These are phyloP conservation scores for Helenozyma baotianmanensis DNA, from an alignment of 805 yeast genomes.

Conservation along the genomic window DNA sequence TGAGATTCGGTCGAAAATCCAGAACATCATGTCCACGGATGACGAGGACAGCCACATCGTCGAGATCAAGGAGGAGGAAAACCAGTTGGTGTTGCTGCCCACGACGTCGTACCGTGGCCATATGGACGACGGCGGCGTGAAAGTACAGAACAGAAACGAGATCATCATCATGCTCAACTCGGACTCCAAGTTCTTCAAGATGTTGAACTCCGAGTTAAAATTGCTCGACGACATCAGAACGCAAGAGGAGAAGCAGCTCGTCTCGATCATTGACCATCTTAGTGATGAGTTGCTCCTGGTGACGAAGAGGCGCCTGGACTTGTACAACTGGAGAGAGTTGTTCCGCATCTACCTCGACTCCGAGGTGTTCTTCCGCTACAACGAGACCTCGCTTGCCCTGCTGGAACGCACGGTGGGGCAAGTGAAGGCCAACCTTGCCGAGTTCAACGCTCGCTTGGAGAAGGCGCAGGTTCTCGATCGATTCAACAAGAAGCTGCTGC, in stretches of 20 bases:
- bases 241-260: slow-evolving; percentile 41
- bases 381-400: slow-evolving; percentile 37
- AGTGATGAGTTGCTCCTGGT: slow-evolving; percentile 23
- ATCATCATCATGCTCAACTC: slow-evolving; percentile 45
- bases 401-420: slow-evolving; percentile 45
- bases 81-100: slow-evolving; percentile 28
- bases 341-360: slow-evolving; percentile 62
- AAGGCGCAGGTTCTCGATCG: slow-evolving; percentile 30
- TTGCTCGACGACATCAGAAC: slow-evolving; percentile 42
- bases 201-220: slow-evolving; percentile 51
- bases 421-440: slow-evolving; percentile 39
- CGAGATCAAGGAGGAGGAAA: slow-evolving; percentile 26
- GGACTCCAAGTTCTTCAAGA: slow-evolving; percentile 57
- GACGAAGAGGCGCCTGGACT: slow-evolving; percentile 43
- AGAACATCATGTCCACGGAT: slow-evolving; percentile 19
- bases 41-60: slow-evolving; percentile 21
- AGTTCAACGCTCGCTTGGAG: slow-evolving; percentile 38
- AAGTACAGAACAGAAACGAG: slow-evolving; percentile 24
- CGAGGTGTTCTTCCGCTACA: slow-evolving; percentile 56
- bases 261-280: slow-evolving; percentile 38
- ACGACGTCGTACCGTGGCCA: slow-evolving; percentile 11
- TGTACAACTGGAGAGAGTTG: slow-evolving; percentile 67
- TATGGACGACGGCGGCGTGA: slow-evolving; percentile 8
- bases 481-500: slow-evolving; percentile 45
- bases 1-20: slow-evolving; percentile 25